A percentile compares a stretch with the other conserved stretches of the same genome.
phyloP scores from a whole-genome alignment of 1,284 basidiomycete species.

The Tremellales sp. region DNA sequence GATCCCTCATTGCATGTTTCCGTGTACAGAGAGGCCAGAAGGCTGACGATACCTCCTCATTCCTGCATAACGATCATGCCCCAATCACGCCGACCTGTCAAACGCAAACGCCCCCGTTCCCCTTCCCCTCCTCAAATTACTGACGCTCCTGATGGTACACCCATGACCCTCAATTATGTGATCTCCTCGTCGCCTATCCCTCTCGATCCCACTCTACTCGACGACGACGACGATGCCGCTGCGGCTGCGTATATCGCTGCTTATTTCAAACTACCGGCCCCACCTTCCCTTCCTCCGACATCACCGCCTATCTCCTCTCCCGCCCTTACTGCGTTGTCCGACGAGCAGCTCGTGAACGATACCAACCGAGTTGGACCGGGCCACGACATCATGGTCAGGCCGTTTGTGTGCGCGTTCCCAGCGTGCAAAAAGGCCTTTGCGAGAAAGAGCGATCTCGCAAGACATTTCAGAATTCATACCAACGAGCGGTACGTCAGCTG shows the following conservation, averaged over 20 bases:
- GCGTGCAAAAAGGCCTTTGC: slow-evolving; percentile 52
- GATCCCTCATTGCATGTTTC: neutral
- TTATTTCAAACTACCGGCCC: neutral
- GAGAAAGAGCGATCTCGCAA: slow-evolving; percentile 51
- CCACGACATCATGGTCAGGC: slow-evolving; percentile 31
- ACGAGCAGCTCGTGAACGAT: slow-evolving; percentile 43
- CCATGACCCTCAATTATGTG: slow-evolving; percentile 1
- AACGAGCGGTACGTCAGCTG: slow-evolving; percentile 39
- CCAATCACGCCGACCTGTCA: neutral
- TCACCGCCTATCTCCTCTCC: neutral
- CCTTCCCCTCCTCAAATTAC: slow-evolving; percentile 1
- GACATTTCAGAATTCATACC: slow-evolving; percentile 52
- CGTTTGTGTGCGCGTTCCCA: slow-evolving; percentile 44
- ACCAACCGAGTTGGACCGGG: slow-evolving; percentile 37
- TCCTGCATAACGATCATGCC: neutral
- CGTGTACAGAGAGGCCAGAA: neutral
- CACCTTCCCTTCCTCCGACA: neutral
- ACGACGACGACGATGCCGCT: too few species aligned
- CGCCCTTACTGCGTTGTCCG: neutral
- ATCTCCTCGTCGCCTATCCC: neutral
- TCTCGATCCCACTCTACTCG: slow-evolving; percentile 3
- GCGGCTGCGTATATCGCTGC: too few species aligned
- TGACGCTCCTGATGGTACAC: too few species aligned
- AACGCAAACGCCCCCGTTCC: too few species aligned
- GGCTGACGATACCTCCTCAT: neutral